Base-by-base conservation (phyloP, 2,329 filamentous ascomycete genomes). In the Cordyceps cicadae region DNA sequence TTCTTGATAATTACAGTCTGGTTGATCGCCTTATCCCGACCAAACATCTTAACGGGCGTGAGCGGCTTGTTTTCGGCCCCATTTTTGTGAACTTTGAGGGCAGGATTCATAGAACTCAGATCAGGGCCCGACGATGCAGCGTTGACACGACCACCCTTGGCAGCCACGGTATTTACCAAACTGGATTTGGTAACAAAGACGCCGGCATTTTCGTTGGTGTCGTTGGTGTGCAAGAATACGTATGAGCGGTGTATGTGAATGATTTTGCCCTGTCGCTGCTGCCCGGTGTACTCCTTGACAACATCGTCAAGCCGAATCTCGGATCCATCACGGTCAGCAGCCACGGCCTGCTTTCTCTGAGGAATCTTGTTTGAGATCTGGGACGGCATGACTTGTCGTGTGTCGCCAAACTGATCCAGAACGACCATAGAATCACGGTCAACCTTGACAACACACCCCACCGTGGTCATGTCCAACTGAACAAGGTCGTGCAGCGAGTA, bases 231-330 rank as follows among this genome's bases (percentile, higher is more conserved):
- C 59, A 95, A 78, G 77, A 96, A 99, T 19, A 97, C 83, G 70
- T 87, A 96, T n/a, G 90, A 91, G 55, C 94, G 87, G 73, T 97
- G 88, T 61, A 99, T 92, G 73, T 97, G 93, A 61, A 96, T 84
- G 66, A 99, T 96, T 66, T 90, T 90, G 66, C 94, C 94, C 67
- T 88, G 86, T 60, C 91, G 87, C 66, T 88, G 85, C 75, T 96
- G 92, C 39, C 93, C 94, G 21, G 88, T 87, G 63, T 87, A 85
- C 74, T 99, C 94, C 68, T 93, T 93, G 62, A 99, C 90, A 1
- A 91, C 92, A 71, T 99, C 94, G 61, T 96, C 93, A 17, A 87
- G 80, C 62, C 92, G 86, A 65, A 99, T 96, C 72, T 99, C 94
- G 17, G 92, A 92, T 14, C 94, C 93, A 68, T 93, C 92, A 62